These are phyloP conservation scores for Rhodotorula taiwanensis DNA, from an alignment of 768 basidiomycete genomes.

Conservation along the genomic window DNA sequence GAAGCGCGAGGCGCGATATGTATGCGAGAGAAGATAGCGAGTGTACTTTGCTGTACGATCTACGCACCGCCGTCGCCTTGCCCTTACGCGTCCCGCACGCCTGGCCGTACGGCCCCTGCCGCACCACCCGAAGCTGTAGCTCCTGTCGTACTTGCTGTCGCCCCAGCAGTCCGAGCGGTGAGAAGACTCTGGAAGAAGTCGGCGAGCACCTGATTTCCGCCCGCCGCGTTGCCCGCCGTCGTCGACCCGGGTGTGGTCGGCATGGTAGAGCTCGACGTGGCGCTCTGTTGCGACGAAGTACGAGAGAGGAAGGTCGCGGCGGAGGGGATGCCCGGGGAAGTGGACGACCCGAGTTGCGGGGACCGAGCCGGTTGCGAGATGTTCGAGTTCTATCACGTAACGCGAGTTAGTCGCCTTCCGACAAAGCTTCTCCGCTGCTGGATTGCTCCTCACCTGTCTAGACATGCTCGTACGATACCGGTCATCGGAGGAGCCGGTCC, in stretches of 20 bases:
- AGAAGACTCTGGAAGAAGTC: conserved; percentile 36
- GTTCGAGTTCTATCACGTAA: background rate
- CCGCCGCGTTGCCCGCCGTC: conserved; percentile 9
- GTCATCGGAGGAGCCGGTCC: background rate
- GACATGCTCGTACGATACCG: conserved; percentile 1
- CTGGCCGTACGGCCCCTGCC: no score
- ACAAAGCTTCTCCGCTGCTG: no score
- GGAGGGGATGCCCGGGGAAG: conserved; percentile 9
- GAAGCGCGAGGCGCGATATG: no score
- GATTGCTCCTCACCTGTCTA: conserved; percentile 12
- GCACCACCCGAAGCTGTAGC: no score
- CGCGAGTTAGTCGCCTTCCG: background rate
- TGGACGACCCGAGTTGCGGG: conserved; percentile 1
- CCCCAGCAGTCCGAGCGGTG: conserved; percentile 13
- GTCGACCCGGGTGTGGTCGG: background rate
- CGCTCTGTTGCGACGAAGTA: background rate
- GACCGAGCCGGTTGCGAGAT: conserved; percentile 1
- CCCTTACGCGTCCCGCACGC: no score
- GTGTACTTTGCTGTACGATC: no score
- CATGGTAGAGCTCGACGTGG: background rate
- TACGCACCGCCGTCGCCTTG: no score
- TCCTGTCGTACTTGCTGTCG: background rate
- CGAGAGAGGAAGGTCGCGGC: background rate
- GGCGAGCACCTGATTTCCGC: conserved; percentile 31
- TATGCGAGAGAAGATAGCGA: no score